Evolutionary conservation across 164 flowering plant genomes (phyloP).

Genomic region (Chimonanthus salicifolius): DNA sequence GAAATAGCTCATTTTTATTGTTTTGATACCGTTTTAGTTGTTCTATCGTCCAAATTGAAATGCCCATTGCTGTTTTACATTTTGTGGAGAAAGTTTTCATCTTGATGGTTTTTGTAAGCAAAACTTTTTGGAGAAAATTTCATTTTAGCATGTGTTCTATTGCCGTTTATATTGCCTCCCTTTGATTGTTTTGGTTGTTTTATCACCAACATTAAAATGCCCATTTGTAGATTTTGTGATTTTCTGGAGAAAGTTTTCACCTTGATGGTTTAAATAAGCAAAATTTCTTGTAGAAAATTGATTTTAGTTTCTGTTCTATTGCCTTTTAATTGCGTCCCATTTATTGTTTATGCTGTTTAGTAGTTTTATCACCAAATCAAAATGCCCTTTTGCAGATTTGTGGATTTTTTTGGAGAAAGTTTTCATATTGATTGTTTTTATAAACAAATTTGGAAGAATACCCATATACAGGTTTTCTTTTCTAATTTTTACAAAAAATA

Average conservation of each 20-base stretch:
- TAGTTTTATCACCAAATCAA: not conserved
- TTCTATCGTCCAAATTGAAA: too few species aligned
- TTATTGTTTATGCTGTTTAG: not conserved
- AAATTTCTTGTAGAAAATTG: not conserved
- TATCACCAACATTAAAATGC: not conserved
- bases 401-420: not conserved
- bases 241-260: not conserved
- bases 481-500: not conserved
- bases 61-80: not conserved
- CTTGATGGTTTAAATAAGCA: not conserved
- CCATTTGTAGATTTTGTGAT: not conserved
- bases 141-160: not conserved
- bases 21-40: too few species aligned
- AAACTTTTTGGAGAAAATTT: not conserved
- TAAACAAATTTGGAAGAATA: not conserved
- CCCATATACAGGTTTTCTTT: not conserved
- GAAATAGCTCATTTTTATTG: not conserved
- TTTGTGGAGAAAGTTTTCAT: not conserved
- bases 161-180: not conserved
- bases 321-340: not conserved
- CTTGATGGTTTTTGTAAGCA: not conserved
- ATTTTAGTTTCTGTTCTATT: not conserved
- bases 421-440: not conserved
- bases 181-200: not conserved
- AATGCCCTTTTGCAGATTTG: not conserved